Evolutionary conservation across 2,329 filamentous ascomycete species (phyloP), one percentile per base, ranked within the genome.

Genomic region (Ophiocordyceps sinensis): DNA sequence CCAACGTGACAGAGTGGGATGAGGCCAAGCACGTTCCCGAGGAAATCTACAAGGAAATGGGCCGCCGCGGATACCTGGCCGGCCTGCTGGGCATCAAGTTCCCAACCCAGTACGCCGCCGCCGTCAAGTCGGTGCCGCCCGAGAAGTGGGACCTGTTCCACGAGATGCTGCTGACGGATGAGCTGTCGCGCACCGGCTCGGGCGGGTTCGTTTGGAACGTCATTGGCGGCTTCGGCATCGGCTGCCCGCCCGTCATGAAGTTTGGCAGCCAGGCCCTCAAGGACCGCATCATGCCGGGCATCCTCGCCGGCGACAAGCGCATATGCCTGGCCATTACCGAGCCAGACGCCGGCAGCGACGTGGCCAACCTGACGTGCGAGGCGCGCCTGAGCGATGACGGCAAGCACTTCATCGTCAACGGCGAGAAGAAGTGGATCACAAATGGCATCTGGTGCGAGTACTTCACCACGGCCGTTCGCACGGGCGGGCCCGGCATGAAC

Each of bases 341-440:
- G 66, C 91, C 83, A 45, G 89, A 96, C 65, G 91, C 88, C 12
- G 91, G 91, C 36, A 86, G 79, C 49, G 91, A 98, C 59, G 91
- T 98, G 10, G 91, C 91, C 44, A 96, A 94, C 65, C 61, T 98
- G 50, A 91, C 81, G 13, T 96, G 89, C 62, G 88, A 96, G 70
- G 91, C 91, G 23, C 94, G 94, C 71, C 74, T 96, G 43, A 85
- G 76, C 47, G 84, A 91, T 52, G 91, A 98, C 54, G 91, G 91
- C 56, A 96, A 96, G 71, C 86, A 96, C 68, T 98, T 93, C 66
- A 96, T 96, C 51, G 91, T 98, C 65, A 98, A 96, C 57, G 91
- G 91, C 42, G 89, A 95, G 77, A 96, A 98, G 82, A 98, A 98
- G 69, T 96, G 91, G 89, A 96, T 96, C 63, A 96, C 89, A 55